Evolutionary conservation across 345 rosid species (phyloP).

Genomic region (Eucalyptus erythrocorys): DNA sequence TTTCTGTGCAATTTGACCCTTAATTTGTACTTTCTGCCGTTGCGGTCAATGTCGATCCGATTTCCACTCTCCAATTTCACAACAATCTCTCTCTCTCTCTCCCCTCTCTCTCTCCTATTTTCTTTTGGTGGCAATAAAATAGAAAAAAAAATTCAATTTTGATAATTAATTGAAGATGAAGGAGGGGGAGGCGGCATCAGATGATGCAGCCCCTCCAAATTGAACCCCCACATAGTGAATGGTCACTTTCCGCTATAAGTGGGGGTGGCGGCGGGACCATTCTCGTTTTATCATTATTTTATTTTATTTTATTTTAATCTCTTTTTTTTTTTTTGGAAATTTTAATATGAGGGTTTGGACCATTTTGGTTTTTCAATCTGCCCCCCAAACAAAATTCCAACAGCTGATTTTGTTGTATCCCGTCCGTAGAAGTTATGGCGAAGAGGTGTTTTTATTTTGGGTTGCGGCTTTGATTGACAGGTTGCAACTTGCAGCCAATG

Average conservation of each 20-base stretch:
- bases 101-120: background rate
- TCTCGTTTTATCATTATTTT: background rate
- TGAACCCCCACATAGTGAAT: background rate
- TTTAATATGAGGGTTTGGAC: background rate
- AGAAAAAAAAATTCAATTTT: background rate
- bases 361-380: conserved; percentile 5
- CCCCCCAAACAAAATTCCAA: conserved; percentile 9
- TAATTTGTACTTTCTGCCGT: background rate
- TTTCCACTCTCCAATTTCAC: background rate
- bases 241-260: conserved; percentile 44
- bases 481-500: background rate
- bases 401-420: background rate
- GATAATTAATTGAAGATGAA: background rate
- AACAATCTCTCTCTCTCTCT: background rate
- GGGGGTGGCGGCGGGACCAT: conserved; percentile 19
- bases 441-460: background rate
- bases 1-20: background rate
- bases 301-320: background rate
- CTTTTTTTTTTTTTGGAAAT: background rate
- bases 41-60: background rate
- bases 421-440: background rate
- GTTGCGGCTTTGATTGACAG: background rate
- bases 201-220: background rate
- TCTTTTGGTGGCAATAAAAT: background rate
- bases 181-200: background rate